Evolutionary conservation across 2,329 filamentous ascomycete species (phyloP).

Genomic region (Aspergillus ochraceoroseus): DNA sequence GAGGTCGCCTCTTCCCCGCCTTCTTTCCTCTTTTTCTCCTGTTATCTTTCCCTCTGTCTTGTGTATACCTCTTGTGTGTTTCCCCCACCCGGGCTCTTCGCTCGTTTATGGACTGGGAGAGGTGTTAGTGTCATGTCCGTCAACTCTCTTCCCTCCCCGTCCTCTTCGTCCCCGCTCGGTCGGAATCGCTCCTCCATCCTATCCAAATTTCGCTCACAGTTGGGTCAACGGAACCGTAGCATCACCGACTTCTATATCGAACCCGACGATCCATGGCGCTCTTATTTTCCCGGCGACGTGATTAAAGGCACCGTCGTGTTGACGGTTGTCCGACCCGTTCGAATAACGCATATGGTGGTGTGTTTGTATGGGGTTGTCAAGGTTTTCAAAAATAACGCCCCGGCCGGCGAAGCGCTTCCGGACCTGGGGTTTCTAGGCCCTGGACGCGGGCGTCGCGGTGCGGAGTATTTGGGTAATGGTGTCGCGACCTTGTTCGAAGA

Average conservation of each 20-base stretch:
- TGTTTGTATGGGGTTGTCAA: constrained; percentile 61
- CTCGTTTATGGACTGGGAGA: constrained; percentile 35
- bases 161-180: constrained; percentile 36
- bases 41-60: neutral
- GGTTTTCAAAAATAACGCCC: constrained; percentile 59
- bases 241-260: constrained; percentile 59
- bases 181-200: constrained; percentile 45
- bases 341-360: constrained; percentile 60
- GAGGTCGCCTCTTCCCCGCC: neutral
- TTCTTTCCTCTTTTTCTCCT: constrained; percentile 1
- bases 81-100: constrained; percentile 14
- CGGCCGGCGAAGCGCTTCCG: constrained; percentile 51
- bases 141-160: constrained; percentile 31
- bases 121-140: constrained; percentile 41
- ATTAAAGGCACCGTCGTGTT: constrained; percentile 58
- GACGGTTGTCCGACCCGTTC: constrained; percentile 56
- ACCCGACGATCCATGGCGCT: constrained; percentile 58
- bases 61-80: constrained; percentile 6
- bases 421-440: constrained; percentile 49
- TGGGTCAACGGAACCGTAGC: constrained; percentile 51
- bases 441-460: constrained; percentile 50
- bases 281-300: constrained; percentile 59
- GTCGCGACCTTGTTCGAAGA: constrained; percentile 62
- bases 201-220: constrained; percentile 53
- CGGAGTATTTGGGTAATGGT: constrained; percentile 59